phyloP scores from a whole-genome alignment of 2,329 filamentous ascomycete species.

The Beauveria brongniartii region DNA sequence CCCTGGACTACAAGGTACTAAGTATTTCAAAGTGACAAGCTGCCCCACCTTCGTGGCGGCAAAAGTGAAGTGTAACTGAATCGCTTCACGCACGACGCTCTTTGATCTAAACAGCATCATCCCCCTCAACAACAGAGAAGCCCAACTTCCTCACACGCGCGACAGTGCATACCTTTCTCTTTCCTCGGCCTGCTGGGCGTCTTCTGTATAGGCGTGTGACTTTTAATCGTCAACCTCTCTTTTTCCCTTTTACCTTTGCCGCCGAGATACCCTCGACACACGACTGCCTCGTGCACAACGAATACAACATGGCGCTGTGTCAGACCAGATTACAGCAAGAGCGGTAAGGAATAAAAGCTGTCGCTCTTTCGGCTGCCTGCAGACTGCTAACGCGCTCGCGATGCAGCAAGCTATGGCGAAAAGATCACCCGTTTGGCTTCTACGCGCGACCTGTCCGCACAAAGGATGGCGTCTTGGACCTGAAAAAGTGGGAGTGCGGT shows the following conservation, averaged over 20 bases:
- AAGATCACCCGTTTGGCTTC: conserved; percentile 96
- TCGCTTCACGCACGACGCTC: neutral
- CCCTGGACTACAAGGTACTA: neutral
- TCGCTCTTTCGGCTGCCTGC: neutral
- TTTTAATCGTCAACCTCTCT: neutral
- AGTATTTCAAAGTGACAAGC: too few relatives aligned
- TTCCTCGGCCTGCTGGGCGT: neutral
- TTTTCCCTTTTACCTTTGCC: neutral
- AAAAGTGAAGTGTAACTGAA: conserved; percentile 2
- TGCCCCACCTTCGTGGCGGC: neutral
- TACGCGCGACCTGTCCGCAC: conserved; percentile 83
- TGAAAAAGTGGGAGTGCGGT: conserved; percentile 95
- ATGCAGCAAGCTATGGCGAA: conserved; percentile 85
- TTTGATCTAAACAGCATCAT: neutral
- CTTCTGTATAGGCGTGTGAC: neutral
- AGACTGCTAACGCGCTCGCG: conserved; percentile 15
- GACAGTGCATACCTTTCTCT: neutral
- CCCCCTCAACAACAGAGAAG: neutral
- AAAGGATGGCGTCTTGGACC: conserved; percentile 71
- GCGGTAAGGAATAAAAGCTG: conserved; percentile 46
- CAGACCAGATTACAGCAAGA: conserved; percentile 83
- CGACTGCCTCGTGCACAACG: neutral
- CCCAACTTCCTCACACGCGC: neutral
- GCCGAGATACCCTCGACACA: neutral
- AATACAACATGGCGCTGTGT: conserved; percentile 67